phyloP scores from a whole-genome alignment of 352 stramenopile genomes.

The Phytophthora citricola region DNA sequence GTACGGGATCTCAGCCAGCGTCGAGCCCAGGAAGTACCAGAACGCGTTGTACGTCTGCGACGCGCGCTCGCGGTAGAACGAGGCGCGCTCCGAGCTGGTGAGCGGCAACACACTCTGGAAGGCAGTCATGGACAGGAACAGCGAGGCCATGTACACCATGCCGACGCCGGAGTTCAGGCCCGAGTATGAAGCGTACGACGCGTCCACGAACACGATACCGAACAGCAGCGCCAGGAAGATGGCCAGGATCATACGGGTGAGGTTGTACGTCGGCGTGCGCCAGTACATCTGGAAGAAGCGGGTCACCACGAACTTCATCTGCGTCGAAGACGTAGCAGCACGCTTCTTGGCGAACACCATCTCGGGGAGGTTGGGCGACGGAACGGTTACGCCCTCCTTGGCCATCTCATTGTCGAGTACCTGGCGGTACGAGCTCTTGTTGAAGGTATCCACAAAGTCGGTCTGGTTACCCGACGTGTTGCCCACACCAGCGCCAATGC shows the following conservation, averaged over 20 bases:
- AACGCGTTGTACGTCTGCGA: constrained; percentile 79
- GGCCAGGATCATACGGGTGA: constrained; percentile 65
- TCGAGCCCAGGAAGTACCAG: constrained; percentile 60
- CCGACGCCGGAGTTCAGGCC: constrained; percentile 52
- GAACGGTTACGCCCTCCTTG: constrained; percentile 30
- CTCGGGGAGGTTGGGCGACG: constrained; percentile 26
- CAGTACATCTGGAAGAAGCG: constrained; percentile 48
- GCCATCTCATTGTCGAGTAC: constrained; percentile 19
- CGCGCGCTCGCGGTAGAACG: constrained; percentile 81
- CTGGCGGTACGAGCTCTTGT: constrained; percentile 27
- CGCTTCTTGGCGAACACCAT: constrained; percentile 38
- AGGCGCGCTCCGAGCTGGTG: constrained; percentile 59
- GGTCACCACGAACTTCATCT: constrained; percentile 35
- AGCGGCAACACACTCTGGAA: constrained; percentile 74
- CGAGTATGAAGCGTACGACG: constrained; percentile 38
- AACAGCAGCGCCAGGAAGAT: constrained; percentile 73
- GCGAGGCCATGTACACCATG: constrained; percentile 57
- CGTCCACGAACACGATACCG: constrained; percentile 57
- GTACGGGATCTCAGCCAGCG: constrained; percentile 71
- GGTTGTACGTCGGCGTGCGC: constrained; percentile 73
- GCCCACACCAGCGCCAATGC: constrained; percentile 45
- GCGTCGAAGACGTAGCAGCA: constrained; percentile 21
- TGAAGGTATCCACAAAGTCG: constrained; percentile 35
- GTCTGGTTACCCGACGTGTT: constrained; percentile 1
- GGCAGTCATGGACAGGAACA: constrained; percentile 71